Conservation (phyloP, 805 yeast species). For the Sugiyamaella marilandica region DNA sequence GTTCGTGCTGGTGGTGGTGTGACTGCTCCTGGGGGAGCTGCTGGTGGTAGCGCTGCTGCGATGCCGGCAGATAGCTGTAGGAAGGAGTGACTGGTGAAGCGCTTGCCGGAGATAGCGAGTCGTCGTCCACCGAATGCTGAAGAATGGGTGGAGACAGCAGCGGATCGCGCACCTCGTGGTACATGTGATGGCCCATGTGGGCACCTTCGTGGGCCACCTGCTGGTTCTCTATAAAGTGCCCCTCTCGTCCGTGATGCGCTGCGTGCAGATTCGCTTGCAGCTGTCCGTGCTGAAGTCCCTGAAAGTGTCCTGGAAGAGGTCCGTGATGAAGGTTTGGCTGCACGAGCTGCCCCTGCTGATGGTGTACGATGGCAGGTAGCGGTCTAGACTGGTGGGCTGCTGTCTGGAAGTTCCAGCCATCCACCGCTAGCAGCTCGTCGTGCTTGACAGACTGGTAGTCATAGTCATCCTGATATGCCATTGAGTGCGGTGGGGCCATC, state of each 20-base stretch:
- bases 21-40: too few species aligned
- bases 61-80: conserved; percentile 6
- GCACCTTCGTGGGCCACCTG: too few species aligned
- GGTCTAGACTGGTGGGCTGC: too few species aligned
- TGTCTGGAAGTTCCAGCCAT: not conserved
- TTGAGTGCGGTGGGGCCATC: not conserved
- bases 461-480: not conserved
- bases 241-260: too few species aligned
- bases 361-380: not conserved
- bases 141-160: conserved; percentile 1
- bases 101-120: conserved; percentile 6
- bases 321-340: not conserved
- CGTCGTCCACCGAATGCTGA: conserved; percentile 4
- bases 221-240: too few species aligned
- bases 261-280: not conserved
- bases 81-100: conserved; percentile 19
- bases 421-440: not conserved
- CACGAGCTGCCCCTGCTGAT: not conserved
- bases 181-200: not conserved
- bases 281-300: not conserved
- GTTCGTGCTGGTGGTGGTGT: not conserved
- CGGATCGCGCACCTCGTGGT: not conserved
- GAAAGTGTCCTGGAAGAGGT: not conserved
- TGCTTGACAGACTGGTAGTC: not conserved
- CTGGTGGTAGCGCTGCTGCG: not conserved